Base-by-base conservation (phyloP, 257 asterid genomes). In the Oldenlandia corymbosa region DNA sequence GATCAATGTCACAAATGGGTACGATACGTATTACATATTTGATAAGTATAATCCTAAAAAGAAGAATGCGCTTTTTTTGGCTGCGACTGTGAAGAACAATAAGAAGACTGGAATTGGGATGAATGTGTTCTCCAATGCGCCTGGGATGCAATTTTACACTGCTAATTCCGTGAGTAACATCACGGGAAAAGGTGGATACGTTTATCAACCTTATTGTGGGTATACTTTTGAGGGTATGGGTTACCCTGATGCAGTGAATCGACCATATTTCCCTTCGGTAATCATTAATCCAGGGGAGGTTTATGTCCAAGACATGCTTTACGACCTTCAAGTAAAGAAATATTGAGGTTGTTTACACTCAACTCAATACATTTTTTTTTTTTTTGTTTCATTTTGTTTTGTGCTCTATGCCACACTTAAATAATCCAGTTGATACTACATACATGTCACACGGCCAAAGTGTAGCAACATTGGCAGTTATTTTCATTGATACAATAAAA, bases 201-300 rank as follows among this genome's bases (percentile, higher is more conserved):
- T 81, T 5, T 89, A 89, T 59, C 62, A 80, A 24, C 28, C 76
- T 50, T 83, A 87, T 58, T 83, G 81, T 0, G 97, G 80, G 0
- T 71, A 87, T 68, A 86, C 95, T 49, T 80, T 89, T 78, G 97
- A 91, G 79, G 88, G 96, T 45, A 96, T 85, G 49, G 97, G 91
- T 0, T 91, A 88, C 61, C 95, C 96, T 0, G 94, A 91, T 47
- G 64, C 96, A 0, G 96, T 88, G 34, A 91, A 91, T 74, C 96
- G 83, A 14, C 88, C 85, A 0, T 77, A 66, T 41, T 91, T 91
- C 41, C 95, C 97, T 4, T 82, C 95, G 0, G 71, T 62, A 73
- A 78, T 85, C 55, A 81, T 91, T 46, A 60, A 53, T 48, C 79
- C 88, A 0, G 88, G 90, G n/a, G 34, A 75, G 58, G 48, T 20